These are phyloP conservation scores for Tolypocladium amazonense DNA, from an alignment of 2,329 filamentous ascomycete species.

Conservation along the genomic window DNA sequence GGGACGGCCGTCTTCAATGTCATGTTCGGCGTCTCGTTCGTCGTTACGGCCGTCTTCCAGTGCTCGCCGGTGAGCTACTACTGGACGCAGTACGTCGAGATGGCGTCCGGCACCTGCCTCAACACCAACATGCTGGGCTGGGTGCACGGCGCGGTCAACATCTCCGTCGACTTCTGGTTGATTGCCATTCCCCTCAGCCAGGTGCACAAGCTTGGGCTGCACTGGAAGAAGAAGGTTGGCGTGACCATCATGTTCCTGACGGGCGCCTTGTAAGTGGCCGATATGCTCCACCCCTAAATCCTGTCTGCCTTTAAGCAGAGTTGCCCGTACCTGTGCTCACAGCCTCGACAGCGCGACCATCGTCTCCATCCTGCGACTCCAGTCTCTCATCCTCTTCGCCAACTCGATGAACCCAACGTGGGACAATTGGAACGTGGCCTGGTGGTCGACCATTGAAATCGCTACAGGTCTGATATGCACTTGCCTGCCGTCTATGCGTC, in stretches of 20 bases:
- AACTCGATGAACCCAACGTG: not conserved
- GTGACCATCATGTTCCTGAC: conserved; percentile 3
- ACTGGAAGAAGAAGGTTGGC: conserved; percentile 3
- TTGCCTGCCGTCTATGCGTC: not conserved
- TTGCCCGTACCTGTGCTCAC: not conserved
- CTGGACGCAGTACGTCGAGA: not conserved
- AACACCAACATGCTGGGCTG: not conserved
- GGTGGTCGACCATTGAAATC: not conserved
- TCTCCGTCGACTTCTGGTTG: conserved; percentile 1
- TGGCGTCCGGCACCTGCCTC: not conserved
- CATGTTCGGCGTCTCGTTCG: not conserved
- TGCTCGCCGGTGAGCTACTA: not conserved
- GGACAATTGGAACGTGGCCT: not conserved
- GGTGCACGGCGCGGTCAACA: not conserved
- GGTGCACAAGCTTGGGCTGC: not conserved
- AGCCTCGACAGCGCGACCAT: not conserved
- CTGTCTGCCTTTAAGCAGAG: not conserved
- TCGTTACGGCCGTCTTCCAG: not conserved
- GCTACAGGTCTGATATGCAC: not conserved
- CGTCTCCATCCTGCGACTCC: not conserved
- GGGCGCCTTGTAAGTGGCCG: not conserved
- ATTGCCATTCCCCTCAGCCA: conserved; percentile 1
- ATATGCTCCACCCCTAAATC: not conserved
- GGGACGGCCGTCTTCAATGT: not conserved
- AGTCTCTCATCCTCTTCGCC: not conserved